A percentile compares a stretch with the other conserved stretches of the same genome.
Evolutionary conservation across 331 rosid species (phyloP).

Genomic region (Quercus lobata): DNA sequence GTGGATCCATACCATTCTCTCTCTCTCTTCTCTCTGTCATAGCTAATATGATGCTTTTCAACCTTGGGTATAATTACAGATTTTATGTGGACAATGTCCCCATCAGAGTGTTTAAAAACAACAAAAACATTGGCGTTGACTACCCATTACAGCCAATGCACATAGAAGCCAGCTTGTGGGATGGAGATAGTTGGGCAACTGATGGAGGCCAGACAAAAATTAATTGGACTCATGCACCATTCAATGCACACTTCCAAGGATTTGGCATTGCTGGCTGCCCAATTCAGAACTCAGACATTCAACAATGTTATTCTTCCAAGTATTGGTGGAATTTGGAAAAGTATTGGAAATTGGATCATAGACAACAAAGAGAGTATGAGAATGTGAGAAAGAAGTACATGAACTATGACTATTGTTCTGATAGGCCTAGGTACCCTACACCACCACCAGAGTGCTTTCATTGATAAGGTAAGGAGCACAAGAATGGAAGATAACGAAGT

Average conservation of each 20-base stretch:
- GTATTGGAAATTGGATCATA: slow-evolving; percentile 27
- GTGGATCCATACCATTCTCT: neutral
- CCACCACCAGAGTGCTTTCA: slow-evolving; percentile 50
- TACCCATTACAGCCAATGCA: slow-evolving; percentile 46
- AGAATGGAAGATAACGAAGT: neutral
- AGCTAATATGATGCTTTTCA: neutral
- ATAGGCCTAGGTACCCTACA: slow-evolving; percentile 24
- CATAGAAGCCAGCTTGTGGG: slow-evolving; percentile 41
- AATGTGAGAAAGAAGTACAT: slow-evolving; percentile 21
- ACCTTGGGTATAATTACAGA: slow-evolving; percentile 6
- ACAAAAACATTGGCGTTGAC: slow-evolving; percentile 10
- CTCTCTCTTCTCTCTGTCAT: neutral
- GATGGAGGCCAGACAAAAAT: slow-evolving; percentile 45
- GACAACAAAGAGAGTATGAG: slow-evolving; percentile 7
- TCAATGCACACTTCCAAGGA: slow-evolving; percentile 42
- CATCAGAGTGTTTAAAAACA: slow-evolving; percentile 49
- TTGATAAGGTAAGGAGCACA: neutral
- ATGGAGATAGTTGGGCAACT: slow-evolving; percentile 59
- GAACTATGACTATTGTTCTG: slow-evolving; percentile 51
- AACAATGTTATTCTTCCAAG: slow-evolving; percentile 23
- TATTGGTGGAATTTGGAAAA: slow-evolving; percentile 40
- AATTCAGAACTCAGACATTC: neutral
- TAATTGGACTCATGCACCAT: slow-evolving; percentile 50
- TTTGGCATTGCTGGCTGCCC: slow-evolving; percentile 43
- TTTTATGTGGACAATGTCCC: slow-evolving; percentile 49